phyloP scores from a whole-genome alignment of 257 asterid genomes.

The Solanum tarapatanum region DNA sequence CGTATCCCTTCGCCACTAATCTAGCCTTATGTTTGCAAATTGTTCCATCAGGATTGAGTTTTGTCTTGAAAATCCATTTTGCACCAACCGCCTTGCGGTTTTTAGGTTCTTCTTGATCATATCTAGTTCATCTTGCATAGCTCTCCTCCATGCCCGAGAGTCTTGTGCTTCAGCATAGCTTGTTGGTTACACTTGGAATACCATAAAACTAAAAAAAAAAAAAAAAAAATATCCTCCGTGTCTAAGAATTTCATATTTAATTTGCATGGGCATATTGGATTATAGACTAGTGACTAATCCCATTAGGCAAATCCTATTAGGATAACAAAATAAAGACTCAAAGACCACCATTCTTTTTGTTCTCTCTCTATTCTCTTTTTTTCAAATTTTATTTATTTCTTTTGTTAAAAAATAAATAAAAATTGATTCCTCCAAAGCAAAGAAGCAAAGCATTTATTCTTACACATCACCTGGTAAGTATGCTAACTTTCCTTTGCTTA shows the following conservation, averaged over 20 bases:
- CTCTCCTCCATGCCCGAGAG: too few relatives aligned
- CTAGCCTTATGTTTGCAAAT: too few relatives aligned
- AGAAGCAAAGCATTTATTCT: constrained; percentile 75
- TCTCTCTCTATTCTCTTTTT: background rate
- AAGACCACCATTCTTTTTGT: background rate
- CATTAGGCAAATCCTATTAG: background rate
- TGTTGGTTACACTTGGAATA: background rate
- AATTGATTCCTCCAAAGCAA: constrained; percentile 4
- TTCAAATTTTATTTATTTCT: background rate
- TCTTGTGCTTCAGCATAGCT: too few relatives aligned
- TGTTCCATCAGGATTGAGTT: too few relatives aligned
- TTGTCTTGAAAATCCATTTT: too few relatives aligned
- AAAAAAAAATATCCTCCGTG: background rate
- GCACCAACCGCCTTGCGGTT: too few relatives aligned
- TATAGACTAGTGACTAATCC: background rate
- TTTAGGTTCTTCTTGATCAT: too few relatives aligned
- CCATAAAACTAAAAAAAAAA: background rate
- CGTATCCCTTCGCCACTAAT: too few relatives aligned
- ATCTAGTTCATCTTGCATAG: too few relatives aligned
- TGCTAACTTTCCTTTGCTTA: constrained; percentile 74
- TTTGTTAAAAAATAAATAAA: background rate
- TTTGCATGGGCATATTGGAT: background rate
- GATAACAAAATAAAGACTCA: background rate
- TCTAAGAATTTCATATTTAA: background rate
- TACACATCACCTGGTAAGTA: constrained; percentile 35